phyloP scores from a whole-genome alignment of 768 basidiomycete genomes.

The Suillus subaureus region DNA sequence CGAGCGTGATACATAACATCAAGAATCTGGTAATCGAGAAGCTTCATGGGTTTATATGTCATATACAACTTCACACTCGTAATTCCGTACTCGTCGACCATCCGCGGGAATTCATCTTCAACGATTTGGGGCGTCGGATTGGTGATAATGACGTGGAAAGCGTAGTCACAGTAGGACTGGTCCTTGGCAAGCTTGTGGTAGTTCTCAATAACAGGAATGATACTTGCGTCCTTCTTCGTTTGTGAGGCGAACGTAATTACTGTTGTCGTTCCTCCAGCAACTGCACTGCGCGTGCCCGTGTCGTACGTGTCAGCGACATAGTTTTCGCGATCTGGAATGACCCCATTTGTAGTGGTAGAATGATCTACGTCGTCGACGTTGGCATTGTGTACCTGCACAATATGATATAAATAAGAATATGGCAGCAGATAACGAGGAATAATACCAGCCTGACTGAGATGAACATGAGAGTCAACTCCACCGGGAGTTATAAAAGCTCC shows the following conservation, averaged over 20 bases:
- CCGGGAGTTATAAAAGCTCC: constrained; percentile 39
- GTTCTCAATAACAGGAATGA: constrained; percentile 31
- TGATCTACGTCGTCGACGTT: not conserved
- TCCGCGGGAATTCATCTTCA: constrained; percentile 32
- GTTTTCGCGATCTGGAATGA: constrained; percentile 12
- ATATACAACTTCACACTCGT: constrained; percentile 38
- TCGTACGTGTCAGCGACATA: constrained; percentile 34
- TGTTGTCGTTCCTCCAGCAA: constrained; percentile 37
- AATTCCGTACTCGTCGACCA: constrained; percentile 36
- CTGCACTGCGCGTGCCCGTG: constrained; percentile 33
- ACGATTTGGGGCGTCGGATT: constrained; percentile 34
- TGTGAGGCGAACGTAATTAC: constrained; percentile 40
- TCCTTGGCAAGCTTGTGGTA: constrained; percentile 34
- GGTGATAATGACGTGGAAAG: constrained; percentile 38
- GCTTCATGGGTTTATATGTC: constrained; percentile 36
- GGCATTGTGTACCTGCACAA: no score
- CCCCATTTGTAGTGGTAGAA: constrained; percentile 8
- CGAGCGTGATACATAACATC: constrained; percentile 34
- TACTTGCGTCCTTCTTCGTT: constrained; percentile 18
- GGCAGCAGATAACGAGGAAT: not conserved
- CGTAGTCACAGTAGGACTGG: constrained; percentile 34
- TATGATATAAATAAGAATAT: no score
- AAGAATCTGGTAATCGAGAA: constrained; percentile 35
- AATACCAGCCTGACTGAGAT: constrained; percentile 30
- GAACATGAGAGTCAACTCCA: constrained; percentile 39